phyloP scores from a whole-genome alignment of 2,329 filamentous ascomycete species.

The Dactylonectria estremocensis region DNA sequence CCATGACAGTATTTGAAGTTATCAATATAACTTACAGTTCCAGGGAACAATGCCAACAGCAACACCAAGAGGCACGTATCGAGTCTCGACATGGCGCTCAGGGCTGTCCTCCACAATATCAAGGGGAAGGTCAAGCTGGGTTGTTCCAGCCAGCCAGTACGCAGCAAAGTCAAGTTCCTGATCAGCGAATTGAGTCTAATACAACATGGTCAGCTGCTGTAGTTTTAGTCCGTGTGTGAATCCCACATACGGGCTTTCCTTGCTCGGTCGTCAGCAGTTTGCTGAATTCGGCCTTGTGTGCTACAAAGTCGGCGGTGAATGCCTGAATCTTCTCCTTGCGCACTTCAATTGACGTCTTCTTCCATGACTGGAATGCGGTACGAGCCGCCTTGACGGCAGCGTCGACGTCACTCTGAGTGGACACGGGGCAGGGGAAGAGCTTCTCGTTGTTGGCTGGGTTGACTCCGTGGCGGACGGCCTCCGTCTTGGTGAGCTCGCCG shows the following conservation, averaged over 20 bases:
- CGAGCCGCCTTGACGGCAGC: neutral
- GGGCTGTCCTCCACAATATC: conserved; percentile 5
- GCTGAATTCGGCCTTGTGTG: neutral
- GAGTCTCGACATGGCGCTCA: neutral
- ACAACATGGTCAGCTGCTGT: neutral
- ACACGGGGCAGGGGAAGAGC: neutral
- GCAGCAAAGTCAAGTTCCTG: conserved; percentile 4
- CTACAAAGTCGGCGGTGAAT: neutral
- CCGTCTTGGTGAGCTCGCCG: neutral
- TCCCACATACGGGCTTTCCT: conserved; percentile 2
- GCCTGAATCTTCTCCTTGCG: neutral
- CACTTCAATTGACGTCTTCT: neutral
- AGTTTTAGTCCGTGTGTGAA: neutral
- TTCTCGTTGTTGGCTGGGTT: neutral
- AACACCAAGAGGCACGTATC: conserved; percentile 11
- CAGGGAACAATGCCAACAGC: conserved; percentile 16
- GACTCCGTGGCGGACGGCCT: neutral
- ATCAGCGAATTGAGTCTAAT: neutral
- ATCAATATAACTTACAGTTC: neutral
- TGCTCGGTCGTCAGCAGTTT: neutral
- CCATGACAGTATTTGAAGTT: neutral
- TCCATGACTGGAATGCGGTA: neutral
- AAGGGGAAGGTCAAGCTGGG: conserved; percentile 4
- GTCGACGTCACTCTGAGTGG: neutral
- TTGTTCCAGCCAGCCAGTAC: conserved; percentile 2